Base-by-base conservation (phyloP, 495 filamentous ascomycete species). In the Neurospora hispaniola region DNA sequence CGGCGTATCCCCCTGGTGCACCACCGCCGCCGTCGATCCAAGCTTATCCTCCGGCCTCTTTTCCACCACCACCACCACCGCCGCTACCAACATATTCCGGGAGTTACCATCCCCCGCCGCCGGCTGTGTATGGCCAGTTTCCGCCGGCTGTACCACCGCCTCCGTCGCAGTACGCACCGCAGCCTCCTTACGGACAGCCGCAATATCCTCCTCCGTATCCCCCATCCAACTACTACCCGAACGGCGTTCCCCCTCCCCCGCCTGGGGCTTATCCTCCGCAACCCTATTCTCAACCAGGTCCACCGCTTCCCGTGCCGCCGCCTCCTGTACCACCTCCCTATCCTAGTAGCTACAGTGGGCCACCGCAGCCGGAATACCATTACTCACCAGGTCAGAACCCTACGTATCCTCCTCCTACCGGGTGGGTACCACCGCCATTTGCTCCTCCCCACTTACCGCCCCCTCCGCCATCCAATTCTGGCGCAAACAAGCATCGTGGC, bases 1-100 rank as follows among this genome's bases (percentile, higher is more conserved):
- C 79, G 2, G 75, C 80, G 8, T 79, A 76, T 59, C 81, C 81
- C 12, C 72, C 81, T 9, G 76, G 78, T 23, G 73, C 74, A 69
- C 73, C 77, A 20, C 80, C 73, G 39, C 79, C 77, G 71, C 79
- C 48, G 48, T 27, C 77, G 18, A 75, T 69, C 20, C 76, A 73
- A 20, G 73, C 46, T 1, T 78, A 79, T 44, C 41, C 74, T 41
- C 76, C 69, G 62, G 70, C 66, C 14, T 70, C 69, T 11, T 72
- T 73, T 59, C 72, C 78, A 70, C 73, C 80, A 46, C 72, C 78
- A 70, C 73, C 80, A 46, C 75, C 77, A 35, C 75, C 75, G 38
- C 75, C 75, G 39, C 76, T 76, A 12, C 75, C 79, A 11, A 73
- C 73, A 6, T 73, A 76, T 69, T 71, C 27, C 40, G 75, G 73